Percentiles rank a stretch among this genome's conserved stretches.
These are phyloP conservation scores for Torulaspora quercuum DNA, from an alignment of 805 yeast species.

Conservation along the genomic window DNA sequence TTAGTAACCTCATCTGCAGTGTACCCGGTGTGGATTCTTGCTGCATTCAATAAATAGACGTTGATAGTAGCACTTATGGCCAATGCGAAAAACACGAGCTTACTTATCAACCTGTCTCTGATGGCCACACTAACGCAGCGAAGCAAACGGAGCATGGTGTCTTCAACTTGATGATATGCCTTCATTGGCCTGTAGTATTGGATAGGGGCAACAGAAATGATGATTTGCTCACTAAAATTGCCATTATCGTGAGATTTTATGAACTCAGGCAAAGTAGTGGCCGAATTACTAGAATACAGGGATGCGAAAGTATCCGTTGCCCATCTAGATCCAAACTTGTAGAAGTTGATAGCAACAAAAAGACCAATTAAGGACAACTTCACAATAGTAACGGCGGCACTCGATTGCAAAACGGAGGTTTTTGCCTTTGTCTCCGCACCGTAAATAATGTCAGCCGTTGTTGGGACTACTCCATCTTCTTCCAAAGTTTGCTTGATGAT, in stretches of 20 bases:
- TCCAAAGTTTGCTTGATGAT: conserved; percentile 73
- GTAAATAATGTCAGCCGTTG: conserved; percentile 68
- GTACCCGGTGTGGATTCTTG: conserved; percentile 57
- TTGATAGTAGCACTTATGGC: conserved; percentile 76
- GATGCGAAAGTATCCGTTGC: conserved; percentile 46
- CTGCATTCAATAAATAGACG: conserved; percentile 79
- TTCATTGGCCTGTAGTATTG: conserved; percentile 57
- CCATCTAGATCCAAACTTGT: conserved; percentile 74
- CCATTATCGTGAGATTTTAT: conserved; percentile 25
- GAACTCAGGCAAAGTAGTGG: conserved; percentile 43
- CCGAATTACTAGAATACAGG: conserved; percentile 35
- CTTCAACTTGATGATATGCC: conserved; percentile 56
- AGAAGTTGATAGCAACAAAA: conserved; percentile 60
- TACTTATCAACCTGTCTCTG: conserved; percentile 75
- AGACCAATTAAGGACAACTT: conserved; percentile 59
- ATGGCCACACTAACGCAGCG: conserved; percentile 63
- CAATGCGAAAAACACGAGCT: conserved; percentile 67
- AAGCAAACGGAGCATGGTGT: conserved; percentile 46
- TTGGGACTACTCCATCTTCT: conserved; percentile 82
- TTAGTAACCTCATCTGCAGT: conserved; percentile 34
- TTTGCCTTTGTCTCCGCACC: conserved; percentile 23
- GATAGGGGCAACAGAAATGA: conserved; percentile 57
- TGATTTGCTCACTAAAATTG: conserved; percentile 43
- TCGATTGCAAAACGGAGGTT: conserved; percentile 33
- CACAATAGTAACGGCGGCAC: conserved; percentile 48